A percentile compares a stretch with the other conserved stretches of the same genome.
phyloP scores from a whole-genome alignment of 2,329 filamentous ascomycete genomes.

The Pyrenochaeta sp. region DNA sequence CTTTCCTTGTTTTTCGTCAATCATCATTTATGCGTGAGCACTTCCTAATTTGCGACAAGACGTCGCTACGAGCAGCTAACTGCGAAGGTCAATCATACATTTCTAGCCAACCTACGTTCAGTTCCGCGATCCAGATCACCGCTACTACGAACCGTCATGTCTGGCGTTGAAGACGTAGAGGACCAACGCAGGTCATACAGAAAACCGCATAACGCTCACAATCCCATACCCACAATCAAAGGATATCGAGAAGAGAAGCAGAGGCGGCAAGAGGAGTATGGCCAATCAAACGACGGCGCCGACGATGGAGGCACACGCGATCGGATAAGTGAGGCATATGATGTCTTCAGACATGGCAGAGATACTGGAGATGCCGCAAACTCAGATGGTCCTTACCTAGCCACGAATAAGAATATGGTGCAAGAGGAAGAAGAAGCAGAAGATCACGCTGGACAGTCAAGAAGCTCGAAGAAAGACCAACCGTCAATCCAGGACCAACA shows the following conservation, averaged over 20 bases:
- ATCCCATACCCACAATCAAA: constrained; percentile 58
- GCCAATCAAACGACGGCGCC: constrained; percentile 28
- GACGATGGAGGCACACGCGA: constrained; percentile 35
- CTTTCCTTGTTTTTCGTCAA: constrained; percentile 20
- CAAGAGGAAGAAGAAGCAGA: constrained; percentile 39
- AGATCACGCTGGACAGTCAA: constrained; percentile 42
- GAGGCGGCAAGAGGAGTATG: constrained; percentile 48
- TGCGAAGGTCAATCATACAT: constrained; percentile 6
- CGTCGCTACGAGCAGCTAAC: constrained; percentile 12
- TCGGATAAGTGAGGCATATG: constrained; percentile 48
- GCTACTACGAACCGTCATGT: constrained; percentile 35
- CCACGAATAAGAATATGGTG: constrained; percentile 48
- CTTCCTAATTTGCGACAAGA: neutral
- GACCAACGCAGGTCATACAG: constrained; percentile 48
- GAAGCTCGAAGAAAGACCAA: constrained; percentile 15
- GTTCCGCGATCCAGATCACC: neutral
- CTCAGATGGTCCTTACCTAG: constrained; percentile 42
- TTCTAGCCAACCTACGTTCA: constrained; percentile 2
- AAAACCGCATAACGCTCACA: constrained; percentile 53
- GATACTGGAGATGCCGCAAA: constrained; percentile 33
- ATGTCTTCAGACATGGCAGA: constrained; percentile 41
- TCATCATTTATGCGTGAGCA: neutral
- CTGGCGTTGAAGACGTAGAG: constrained; percentile 55
- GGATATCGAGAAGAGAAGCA: constrained; percentile 58
- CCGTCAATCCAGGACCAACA: constrained; percentile 27